phyloP scores from a whole-genome alignment of 176 grass and related monocot genomes.

The Echinochloa phyllopogon region DNA sequence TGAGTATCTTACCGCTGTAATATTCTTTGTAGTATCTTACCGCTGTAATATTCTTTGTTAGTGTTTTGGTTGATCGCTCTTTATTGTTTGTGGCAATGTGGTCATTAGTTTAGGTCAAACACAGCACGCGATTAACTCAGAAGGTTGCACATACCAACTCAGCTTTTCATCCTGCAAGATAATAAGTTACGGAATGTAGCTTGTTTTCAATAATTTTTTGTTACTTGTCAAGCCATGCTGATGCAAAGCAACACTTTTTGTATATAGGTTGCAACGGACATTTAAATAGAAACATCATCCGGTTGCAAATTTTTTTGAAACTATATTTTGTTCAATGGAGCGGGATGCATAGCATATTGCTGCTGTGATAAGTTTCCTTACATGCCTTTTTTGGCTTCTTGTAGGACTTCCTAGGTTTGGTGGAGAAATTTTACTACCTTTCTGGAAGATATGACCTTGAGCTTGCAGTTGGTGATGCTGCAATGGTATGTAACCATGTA shows the following conservation, averaged over 20 bases:
- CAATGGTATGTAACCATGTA: slow-evolving; percentile 61
- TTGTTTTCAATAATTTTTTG: slow-evolving; percentile 6
- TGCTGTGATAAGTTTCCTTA: slow-evolving; percentile 1
- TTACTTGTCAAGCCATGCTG: background rate
- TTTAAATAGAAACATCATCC: slow-evolving; percentile 3
- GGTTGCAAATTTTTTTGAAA: background rate
- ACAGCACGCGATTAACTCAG: background rate
- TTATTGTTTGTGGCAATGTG: background rate
- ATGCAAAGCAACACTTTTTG: background rate
- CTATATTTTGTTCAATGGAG: background rate
- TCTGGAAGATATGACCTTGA: slow-evolving; percentile 94
- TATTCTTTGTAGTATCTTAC: slow-evolving; percentile 34
- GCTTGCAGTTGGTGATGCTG: slow-evolving; percentile 86
- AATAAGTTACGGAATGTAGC: background rate
- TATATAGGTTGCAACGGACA: background rate
- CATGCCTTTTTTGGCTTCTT: slow-evolving; percentile 9
- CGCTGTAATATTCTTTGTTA: slow-evolving; percentile 18
- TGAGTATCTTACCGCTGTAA: slow-evolving; percentile 35
- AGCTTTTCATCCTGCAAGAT: background rate
- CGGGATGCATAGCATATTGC: background rate
- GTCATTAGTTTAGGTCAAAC: background rate
- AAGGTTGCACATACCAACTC: background rate
- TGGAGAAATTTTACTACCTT: slow-evolving; percentile 96
- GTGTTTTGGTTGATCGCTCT: background rate
- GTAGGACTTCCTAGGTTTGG: slow-evolving; percentile 92